Evolutionary conservation across 768 basidiomycete genomes (phyloP).

Genomic region (Leccinum incarnatum): DNA sequence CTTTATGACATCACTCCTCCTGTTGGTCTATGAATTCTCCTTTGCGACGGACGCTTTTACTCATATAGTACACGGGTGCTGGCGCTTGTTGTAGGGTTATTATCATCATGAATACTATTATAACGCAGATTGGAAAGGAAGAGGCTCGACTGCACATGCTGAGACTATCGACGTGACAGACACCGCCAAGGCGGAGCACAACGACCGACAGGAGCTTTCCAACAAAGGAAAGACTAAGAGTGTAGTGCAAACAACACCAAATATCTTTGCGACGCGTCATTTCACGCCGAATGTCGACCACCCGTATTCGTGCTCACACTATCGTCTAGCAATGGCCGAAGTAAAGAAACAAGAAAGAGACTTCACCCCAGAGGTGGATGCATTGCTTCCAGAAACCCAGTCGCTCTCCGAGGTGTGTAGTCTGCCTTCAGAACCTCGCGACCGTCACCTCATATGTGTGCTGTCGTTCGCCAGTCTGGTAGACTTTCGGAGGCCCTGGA

Average conservation of each 20-base stretch:
- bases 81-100: slow-evolving; percentile 46
- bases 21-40: slow-evolving; percentile 51
- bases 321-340: slow-evolving; percentile 65
- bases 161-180: slow-evolving; percentile 12
- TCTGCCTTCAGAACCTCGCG: not conserved
- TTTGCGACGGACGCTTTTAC: slow-evolving; percentile 36
- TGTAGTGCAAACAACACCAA: slow-evolving; percentile 36
- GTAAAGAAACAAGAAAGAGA: slow-evolving; percentile 86
- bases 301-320: slow-evolving; percentile 40
- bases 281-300: slow-evolving; percentile 28
- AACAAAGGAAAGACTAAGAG: slow-evolving; percentile 15
- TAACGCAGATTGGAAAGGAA: slow-evolving; percentile 30
- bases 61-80: slow-evolving; percentile 45
- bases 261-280: slow-evolving; percentile 66
- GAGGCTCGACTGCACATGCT: slow-evolving; percentile 25
- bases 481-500: slow-evolving; percentile 86
- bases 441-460: slow-evolving; percentile 5
- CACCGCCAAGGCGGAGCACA: not conserved
- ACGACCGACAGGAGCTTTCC: slow-evolving; percentile 20
- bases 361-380: slow-evolving; percentile 79
- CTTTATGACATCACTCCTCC: slow-evolving; percentile 38
- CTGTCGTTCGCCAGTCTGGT: slow-evolving; percentile 53
- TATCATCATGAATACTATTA: slow-evolving; percentile 39
- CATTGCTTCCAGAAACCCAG: slow-evolving; percentile 66
- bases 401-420: slow-evolving; percentile 65